A percentile compares a stretch with the other conserved stretches of the same genome.
phyloP scores from a whole-genome alignment of 106 monocot species.

The Dioscorea dumetorum region DNA sequence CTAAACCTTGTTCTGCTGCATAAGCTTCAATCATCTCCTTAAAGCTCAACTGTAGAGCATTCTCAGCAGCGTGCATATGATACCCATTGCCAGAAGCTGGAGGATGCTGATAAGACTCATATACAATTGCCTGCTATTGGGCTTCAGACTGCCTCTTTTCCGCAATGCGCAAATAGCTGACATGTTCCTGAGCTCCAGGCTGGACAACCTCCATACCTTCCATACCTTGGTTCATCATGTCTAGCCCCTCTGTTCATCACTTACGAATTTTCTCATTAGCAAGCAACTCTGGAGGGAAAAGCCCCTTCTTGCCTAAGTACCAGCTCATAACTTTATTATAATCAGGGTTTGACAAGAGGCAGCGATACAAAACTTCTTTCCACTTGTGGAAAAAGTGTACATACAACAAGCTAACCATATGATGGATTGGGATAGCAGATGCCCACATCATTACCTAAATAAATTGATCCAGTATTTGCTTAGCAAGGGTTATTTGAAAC shows the following conservation, averaged over 20 bases:
- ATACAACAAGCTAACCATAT: slow-evolving; percentile 78
- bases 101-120: no score
- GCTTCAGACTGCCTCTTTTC: no score
- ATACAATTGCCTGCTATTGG: no score
- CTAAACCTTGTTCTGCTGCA: slow-evolving; percentile 68
- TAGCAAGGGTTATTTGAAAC: no score
- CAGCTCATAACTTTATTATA: slow-evolving; percentile 72
- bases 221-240: slow-evolving; percentile 91
- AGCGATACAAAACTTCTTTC: slow-evolving; percentile 74
- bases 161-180: no score
- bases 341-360: slow-evolving; percentile 81
- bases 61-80: slow-evolving; percentile 20
- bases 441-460: no score
- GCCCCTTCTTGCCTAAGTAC: slow-evolving; percentile 91
- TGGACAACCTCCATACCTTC: no score
- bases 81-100: slow-evolving; percentile 37
- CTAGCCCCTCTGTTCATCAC: slow-evolving; percentile 47
- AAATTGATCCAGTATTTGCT: no score
- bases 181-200: no score
- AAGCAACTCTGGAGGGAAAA: slow-evolving; percentile 70
- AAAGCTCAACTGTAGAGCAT: slow-evolving; percentile 45
- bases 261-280: slow-evolving; percentile 70
- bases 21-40: slow-evolving; percentile 75
- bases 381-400: slow-evolving; percentile 84
- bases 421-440: slow-evolving; percentile 68